These are phyloP conservation scores for Canna indica DNA, from an alignment of 176 grass and related monocot genomes.

Conservation along the genomic window DNA sequence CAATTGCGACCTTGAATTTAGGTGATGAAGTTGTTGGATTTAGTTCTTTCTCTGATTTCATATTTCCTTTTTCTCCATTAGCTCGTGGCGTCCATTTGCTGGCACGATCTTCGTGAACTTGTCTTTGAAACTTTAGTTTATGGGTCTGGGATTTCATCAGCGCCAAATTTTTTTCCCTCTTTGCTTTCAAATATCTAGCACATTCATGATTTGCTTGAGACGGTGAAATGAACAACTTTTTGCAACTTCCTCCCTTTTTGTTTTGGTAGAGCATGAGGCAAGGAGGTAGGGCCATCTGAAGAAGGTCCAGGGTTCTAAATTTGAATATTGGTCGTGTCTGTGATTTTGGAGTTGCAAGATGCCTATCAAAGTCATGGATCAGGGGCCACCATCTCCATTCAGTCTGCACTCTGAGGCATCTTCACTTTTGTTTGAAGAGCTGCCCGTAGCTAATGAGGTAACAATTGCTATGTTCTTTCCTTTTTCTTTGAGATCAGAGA, in stretches of 20 bases:
- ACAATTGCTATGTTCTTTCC: background rate
- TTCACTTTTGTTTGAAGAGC: conserved; percentile 4
- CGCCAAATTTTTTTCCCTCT: background rate
- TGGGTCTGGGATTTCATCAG: background rate
- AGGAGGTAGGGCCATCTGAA: background rate
- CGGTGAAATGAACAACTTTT: background rate
- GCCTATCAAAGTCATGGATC: conserved; percentile 6
- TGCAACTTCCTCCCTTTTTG: background rate
- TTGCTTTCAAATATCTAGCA: background rate
- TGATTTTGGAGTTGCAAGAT: conserved; percentile 1
- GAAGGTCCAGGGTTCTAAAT: background rate
- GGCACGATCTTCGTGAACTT: background rate
- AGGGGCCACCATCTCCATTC: conserved; percentile 1
- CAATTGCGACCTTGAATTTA: background rate
- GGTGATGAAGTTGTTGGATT: background rate
- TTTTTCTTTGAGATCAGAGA: background rate
- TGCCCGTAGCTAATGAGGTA: conserved; percentile 1
- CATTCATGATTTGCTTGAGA: background rate
- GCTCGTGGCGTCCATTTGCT: background rate
- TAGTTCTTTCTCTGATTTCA: background rate
- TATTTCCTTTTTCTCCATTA: background rate
- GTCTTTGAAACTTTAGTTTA: background rate
- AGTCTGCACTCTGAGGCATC: background rate
- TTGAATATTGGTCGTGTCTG: background rate
- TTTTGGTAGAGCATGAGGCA: background rate